A percentile compares a stretch with the other conserved stretches of the same genome.
Conservation (phyloP, 225 moss, liverwort and hornwort genomes). For the Polytrichum commune region DNA sequence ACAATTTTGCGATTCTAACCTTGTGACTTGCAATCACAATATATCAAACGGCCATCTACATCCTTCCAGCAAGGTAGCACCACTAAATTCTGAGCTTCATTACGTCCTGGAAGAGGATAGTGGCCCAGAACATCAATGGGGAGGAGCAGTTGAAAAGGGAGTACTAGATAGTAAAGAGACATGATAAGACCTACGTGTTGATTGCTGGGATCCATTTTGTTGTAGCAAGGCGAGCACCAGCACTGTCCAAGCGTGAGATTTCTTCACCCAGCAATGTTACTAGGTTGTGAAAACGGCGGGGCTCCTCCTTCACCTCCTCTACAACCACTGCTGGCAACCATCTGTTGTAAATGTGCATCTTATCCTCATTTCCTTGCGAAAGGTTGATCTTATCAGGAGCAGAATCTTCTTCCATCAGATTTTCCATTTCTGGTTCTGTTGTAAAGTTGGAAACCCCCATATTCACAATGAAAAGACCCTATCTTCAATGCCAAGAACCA, state of each 20-base stretch:
- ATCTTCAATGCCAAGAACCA: neutral
- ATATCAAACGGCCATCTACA: neutral
- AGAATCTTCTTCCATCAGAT: conserved; percentile 9
- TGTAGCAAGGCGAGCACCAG: conserved; percentile 38
- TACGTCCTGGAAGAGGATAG: too few relatives aligned
- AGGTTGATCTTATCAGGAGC: conserved; percentile 4
- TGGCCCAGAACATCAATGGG: too few relatives aligned
- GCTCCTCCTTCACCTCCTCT: conserved; percentile 52
- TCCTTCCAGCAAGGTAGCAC: too few relatives aligned
- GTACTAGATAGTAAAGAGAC: conserved; percentile 3
- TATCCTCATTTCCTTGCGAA: conserved; percentile 9
- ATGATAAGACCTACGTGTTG: conserved; percentile 38
- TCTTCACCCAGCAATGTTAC: conserved; percentile 34
- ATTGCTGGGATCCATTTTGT: conserved; percentile 55
- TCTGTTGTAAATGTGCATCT: conserved; percentile 51
- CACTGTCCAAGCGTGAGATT: conserved; percentile 38
- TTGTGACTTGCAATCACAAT: neutral
- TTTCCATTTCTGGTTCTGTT: conserved; percentile 14
- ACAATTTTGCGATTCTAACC: neutral
- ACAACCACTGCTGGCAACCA: conserved; percentile 60
- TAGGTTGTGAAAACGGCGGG: conserved; percentile 54
- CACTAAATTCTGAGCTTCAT: too few relatives aligned
- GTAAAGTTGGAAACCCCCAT: conserved; percentile 21
- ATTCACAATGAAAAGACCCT: neutral
- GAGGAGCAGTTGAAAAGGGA: too few relatives aligned